Base-by-base conservation (phyloP, 2,329 filamentous ascomycete species). In the Rhynchosporium graminicola region DNA sequence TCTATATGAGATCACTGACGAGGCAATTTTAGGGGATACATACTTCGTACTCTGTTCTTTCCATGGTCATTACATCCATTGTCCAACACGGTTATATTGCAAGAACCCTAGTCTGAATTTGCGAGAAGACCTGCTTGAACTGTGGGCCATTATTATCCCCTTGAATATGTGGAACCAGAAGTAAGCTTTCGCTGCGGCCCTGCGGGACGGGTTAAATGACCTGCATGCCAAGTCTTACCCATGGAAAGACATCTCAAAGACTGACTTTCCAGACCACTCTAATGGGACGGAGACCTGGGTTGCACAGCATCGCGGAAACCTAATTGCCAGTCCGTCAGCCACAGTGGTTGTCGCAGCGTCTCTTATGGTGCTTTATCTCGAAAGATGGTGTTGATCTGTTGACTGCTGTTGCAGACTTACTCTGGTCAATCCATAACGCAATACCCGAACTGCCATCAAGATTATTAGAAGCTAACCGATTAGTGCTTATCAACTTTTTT, bases 191-290 rank as follows among this genome's bases (percentile, higher is more conserved):
- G 20, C 20, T 42, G 36, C 10, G 20, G n/a, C 12, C 9, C 20
- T 42, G 36, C 10, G 20, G n/a, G 20, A 42, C 38, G 20, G 29
- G 29, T 54, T 6, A 54, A 4, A 15, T 29, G 20, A 26, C 9
- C 51, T 54, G 36, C 51, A 42, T 54, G 51, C 51, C 51, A 54
- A 54, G 51, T 29, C 20, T 29, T 20, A 54, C 28, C 51, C 15
- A 33, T 12, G 9, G 20, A n/a, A 13, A 40, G 20, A 42, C 8
- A 13, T 28, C 26, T 40, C 50, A 40, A 33, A 46, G 9, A 46
- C 13, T 46, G 4, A 46, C 33, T 36, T 36, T 46, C n/a, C 4
- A n/a, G n/a, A 46, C 43, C 8, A 20, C n/a, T 20, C 1, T 26
- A 20, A 46, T 26, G n/a, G 26, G 6, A 26, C 26, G 13, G 5